Conservation (phyloP, 768 basidiomycete species). For the Bullera alba region DNA sequence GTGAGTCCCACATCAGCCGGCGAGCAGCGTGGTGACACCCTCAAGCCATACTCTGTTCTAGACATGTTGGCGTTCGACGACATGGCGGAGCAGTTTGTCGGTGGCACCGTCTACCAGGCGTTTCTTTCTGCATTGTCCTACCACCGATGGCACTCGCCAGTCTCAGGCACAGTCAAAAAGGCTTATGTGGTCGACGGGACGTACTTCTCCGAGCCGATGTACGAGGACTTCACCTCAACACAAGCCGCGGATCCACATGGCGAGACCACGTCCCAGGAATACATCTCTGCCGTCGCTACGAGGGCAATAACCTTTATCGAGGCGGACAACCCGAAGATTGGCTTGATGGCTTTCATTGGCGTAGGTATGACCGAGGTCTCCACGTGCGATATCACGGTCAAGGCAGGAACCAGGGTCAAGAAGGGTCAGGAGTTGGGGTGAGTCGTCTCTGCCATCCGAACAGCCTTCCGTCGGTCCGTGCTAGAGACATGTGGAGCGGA, state of each 20-base stretch:
- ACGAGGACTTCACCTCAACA: conserved; percentile 48
- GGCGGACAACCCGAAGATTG: conserved; percentile 53
- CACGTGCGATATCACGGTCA: conserved; percentile 55
- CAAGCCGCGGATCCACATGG: conserved; percentile 39
- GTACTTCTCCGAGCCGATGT: conserved; percentile 45
- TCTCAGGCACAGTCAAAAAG: conserved; percentile 52
- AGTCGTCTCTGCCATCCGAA: conserved; percentile 1
- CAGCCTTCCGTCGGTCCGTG: too few relatives aligned
- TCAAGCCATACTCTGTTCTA: conserved; percentile 53
- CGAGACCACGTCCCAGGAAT: conserved; percentile 45
- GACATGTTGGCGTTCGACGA: conserved; percentile 54
- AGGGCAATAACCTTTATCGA: conserved; percentile 57
- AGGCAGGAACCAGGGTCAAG: conserved; percentile 49
- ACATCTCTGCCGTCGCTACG: conserved; percentile 51
- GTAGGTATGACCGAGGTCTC: conserved; percentile 62
- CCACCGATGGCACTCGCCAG: conserved; percentile 61
- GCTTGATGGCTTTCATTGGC: conserved; percentile 56
- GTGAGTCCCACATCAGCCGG: neutral
- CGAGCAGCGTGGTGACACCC: neutral
- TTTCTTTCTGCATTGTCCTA: conserved; percentile 56
- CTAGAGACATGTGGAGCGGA: too few relatives aligned
- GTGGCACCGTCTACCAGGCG: conserved; percentile 53
- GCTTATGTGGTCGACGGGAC: conserved; percentile 48
- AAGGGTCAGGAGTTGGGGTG: conserved; percentile 57
- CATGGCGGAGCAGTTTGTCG: conserved; percentile 49